Evolutionary conservation across 208 protist genomes (phyloP).

Genomic region (Acanthamoeba rhysodes): DNA sequence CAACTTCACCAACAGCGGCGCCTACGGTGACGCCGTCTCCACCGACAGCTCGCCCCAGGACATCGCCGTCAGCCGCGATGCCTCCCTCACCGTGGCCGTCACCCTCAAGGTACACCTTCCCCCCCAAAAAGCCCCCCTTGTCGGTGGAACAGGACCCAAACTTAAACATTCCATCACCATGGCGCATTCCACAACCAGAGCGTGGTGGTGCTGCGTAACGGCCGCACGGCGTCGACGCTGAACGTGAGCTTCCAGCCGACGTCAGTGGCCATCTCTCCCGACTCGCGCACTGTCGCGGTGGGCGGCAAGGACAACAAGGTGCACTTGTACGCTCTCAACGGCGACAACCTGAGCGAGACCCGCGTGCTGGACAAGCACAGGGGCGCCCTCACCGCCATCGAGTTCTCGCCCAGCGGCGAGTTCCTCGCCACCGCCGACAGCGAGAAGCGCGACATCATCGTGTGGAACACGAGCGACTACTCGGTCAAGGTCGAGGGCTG

Average conservation of each 20-base stretch:
- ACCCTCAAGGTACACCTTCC: conserved; percentile 31
- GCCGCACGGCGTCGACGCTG: conserved; percentile 60
- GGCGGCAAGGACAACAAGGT: conserved; percentile 86
- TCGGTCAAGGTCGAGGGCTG: conserved; percentile 79
- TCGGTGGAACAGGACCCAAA: too few relatives aligned
- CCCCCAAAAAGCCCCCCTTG: too few relatives aligned
- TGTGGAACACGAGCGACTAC: conserved; percentile 77
- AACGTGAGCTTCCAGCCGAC: conserved; percentile 77
- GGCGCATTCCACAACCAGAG: conserved; percentile 3
- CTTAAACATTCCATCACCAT: too few relatives aligned
- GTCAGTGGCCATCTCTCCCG: conserved; percentile 78
- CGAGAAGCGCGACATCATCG: conserved; percentile 82
- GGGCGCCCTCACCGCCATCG: conserved; percentile 1
- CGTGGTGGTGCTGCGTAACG: conserved; percentile 78
- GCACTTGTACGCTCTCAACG: conserved; percentile 80
- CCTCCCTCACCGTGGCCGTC: conserved; percentile 25
- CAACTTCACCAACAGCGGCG: conserved; percentile 35
- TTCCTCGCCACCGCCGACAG: conserved; percentile 82
- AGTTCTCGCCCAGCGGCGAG: conserved; percentile 86
- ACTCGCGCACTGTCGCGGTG: conserved; percentile 83
- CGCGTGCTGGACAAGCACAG: conserved; percentile 70
- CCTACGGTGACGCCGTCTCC: conserved; percentile 35
- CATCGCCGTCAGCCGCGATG: background rate
- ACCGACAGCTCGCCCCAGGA: conserved; percentile 50
- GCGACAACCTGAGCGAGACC: conserved; percentile 78